phyloP scores from a whole-genome alignment of 352 stramenopile species.

The Globisporangium echinulatum region DNA sequence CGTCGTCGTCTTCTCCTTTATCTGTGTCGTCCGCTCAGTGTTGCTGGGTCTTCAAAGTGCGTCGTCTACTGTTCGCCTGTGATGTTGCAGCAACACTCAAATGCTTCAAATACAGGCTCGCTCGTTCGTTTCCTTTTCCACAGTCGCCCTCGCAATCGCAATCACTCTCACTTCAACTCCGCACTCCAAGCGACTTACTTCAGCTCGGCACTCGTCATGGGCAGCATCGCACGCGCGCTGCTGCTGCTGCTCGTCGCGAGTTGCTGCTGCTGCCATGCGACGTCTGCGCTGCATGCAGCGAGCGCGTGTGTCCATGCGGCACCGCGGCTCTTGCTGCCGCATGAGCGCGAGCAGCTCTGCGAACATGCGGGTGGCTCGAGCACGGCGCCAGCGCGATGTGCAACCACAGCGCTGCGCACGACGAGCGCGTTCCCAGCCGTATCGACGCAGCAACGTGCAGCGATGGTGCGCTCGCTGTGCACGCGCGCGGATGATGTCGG shows the following conservation, averaged over 20 bases:
- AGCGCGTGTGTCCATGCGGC: constrained; percentile 18
- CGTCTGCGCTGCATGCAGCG: no score
- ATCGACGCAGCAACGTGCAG: constrained; percentile 8
- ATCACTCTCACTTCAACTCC: no score
- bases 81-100: no score
- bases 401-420: constrained; percentile 21
- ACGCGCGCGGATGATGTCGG: constrained; percentile 9
- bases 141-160: no score
- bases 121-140: no score
- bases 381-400: constrained; percentile 19
- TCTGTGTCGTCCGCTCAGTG: no score
- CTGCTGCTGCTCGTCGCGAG: neutral
- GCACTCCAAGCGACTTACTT: no score
- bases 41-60: no score
- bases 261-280: neutral
- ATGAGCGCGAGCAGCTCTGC: constrained; percentile 27
- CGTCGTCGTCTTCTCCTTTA: no score
- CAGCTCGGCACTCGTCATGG: no score
- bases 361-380: neutral
- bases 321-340: constrained; percentile 21
- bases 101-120: no score
- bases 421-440: constrained; percentile 8
- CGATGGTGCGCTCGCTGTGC: constrained; percentile 25
- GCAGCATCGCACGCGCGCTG: neutral
- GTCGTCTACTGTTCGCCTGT: no score